Evolutionary conservation across 176 grass and related monocot species (phyloP).

Genomic region (Oryza rufipogon): DNA sequence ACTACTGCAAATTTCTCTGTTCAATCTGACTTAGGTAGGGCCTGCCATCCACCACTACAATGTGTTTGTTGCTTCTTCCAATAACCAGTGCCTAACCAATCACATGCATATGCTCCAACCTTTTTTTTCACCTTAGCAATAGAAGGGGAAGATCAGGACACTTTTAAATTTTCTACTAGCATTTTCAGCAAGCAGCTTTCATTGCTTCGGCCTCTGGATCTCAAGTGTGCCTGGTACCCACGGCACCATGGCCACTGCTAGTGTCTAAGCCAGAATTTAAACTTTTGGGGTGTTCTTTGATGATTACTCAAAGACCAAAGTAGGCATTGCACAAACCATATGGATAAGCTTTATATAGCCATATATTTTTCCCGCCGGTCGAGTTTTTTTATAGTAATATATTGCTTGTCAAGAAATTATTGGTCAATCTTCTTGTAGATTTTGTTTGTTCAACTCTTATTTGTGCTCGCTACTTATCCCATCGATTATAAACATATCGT

Average conservation of each 20-base stretch:
- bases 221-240: conserved; percentile 26
- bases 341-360: conserved; percentile 21
- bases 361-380: no score
- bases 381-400: no score
- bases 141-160: conserved; percentile 24
- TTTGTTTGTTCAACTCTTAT: not conserved
- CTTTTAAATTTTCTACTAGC: conserved; percentile 16
- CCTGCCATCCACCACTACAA: conserved; percentile 28
- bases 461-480: no score
- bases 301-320: conserved; percentile 20
- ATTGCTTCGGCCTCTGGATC: not conserved
- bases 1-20: not conserved
- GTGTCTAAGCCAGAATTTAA: not conserved
- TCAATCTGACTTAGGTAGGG: not conserved
- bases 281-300: not conserved
- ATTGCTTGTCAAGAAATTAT: not conserved
- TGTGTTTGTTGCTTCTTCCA: not conserved
- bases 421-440: no score
- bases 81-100: conserved; percentile 9
- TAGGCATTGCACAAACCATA: not conserved
- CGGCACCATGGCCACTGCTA: conserved; percentile 14
- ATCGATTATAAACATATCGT: not conserved
- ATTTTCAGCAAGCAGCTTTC: conserved; percentile 19
- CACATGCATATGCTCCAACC: conserved; percentile 4
- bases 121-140: conserved; percentile 18